Evolutionary conservation across 495 filamentous ascomycete genomes (phyloP), one percentile per base, ranked within the genome.

Genomic region (Aspergillus wentii): DNA sequence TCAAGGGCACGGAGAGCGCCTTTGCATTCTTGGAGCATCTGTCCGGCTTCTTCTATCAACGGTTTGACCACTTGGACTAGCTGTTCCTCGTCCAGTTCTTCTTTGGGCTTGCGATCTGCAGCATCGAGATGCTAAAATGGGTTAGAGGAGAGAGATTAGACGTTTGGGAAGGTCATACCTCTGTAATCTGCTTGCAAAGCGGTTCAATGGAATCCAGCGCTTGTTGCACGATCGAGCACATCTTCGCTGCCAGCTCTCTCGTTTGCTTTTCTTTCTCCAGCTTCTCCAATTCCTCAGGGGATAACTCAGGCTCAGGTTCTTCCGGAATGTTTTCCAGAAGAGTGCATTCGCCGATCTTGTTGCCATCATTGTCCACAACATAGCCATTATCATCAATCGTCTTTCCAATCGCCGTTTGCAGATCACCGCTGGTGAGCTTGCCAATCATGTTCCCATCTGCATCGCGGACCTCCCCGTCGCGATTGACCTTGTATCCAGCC

Each of bases 81-180:
- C 41, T 80, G 69, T 39, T 92, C 86, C 54, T 92, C 87, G 57
- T 92, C 86, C 15, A 89, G 78, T 49, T 92, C 84, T 17, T 90
- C 86, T 56, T 84, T 80, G 11, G 83, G 79, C 11, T 79, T 85
- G 43, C 75, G 70, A 49, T 91, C 83, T 29, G 87, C 88, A 40
- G 68, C 66, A 40, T 89, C 83, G 49, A 92, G 82, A 52, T 77
- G 70, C 81, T 89, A 30, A 20, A 44, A 50, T 43, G 52, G 37
- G 32, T 34, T 6, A 9, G 14, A 19, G 7, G 11, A 21, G 1
- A 9, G 6, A 33, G 6, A 23, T 30, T 29, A 17, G 46, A 33
- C 30, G 33, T 17, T 33, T 44, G 10, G 34, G 15, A 30, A 30
- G 29, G 30, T 54, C 76, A 59, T 74, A 85, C 85, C 32, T 87